phyloP scores from a whole-genome alignment of 305 asterid genomes.

The Fraxinus ornus region DNA sequence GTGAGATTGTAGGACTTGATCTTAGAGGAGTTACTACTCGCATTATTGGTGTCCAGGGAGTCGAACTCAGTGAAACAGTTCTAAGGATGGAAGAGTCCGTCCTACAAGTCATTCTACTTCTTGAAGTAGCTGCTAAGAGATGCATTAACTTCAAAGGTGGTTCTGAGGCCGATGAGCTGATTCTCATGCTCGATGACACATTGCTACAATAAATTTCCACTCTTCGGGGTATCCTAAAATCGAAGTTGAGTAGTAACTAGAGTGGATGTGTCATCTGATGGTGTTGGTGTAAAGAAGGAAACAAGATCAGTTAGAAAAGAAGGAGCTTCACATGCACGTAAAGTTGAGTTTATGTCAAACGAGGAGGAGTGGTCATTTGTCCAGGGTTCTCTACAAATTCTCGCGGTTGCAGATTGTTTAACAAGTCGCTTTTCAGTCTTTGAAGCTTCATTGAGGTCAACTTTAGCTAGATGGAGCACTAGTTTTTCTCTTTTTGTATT shows the following conservation, averaged over 20 bases:
- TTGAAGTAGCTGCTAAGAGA: slow-evolving; percentile 93
- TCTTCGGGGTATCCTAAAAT: slow-evolving; percentile 81
- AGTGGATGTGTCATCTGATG: slow-evolving; percentile 55
- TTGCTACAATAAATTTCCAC: slow-evolving; percentile 77
- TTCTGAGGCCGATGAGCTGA: slow-evolving; percentile 88
- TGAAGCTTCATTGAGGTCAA: slow-evolving; percentile 94
- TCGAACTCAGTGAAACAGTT: slow-evolving; percentile 96
- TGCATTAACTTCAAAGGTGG: slow-evolving; percentile 92
- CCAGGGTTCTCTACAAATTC: slow-evolving; percentile 94
- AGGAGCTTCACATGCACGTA: slow-evolving; percentile 57
- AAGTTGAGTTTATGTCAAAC: slow-evolving; percentile 63
- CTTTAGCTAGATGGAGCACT: slow-evolving; percentile 88
- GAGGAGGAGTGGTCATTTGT: slow-evolving; percentile 93
- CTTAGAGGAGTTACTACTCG: slow-evolving; percentile 93
- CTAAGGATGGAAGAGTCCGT: slow-evolving; percentile 96
- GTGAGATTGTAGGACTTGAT: slow-evolving; percentile 80
- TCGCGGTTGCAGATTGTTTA: slow-evolving; percentile 84
- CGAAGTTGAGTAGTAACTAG: slow-evolving; percentile 72
- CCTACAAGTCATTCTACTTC: slow-evolving; percentile 78
- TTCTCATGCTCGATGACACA: slow-evolving; percentile 82
- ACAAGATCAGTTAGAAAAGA: slow-evolving; percentile 70
- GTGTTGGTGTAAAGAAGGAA: slow-evolving; percentile 66
- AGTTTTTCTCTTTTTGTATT: too few species aligned
- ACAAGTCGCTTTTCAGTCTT: slow-evolving; percentile 90
- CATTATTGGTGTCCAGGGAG: slow-evolving; percentile 86